phyloP scores from a whole-genome alignment of 148 eudicot species.

The Beta vulgaris region DNA sequence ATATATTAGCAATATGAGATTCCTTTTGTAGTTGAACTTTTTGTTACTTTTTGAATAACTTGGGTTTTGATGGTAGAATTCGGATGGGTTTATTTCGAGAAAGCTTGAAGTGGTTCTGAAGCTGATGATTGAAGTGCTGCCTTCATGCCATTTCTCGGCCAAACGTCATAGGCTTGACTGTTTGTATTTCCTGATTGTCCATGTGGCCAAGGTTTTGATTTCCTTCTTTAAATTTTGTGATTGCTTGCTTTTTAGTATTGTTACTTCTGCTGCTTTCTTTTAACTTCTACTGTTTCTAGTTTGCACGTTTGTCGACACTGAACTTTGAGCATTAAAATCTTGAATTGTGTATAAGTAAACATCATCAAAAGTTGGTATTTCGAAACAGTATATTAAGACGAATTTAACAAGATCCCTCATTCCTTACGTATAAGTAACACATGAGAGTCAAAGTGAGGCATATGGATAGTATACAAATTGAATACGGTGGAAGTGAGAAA shows the following conservation, averaged over 20 bases:
- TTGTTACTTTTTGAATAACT: slow-evolving; percentile 10
- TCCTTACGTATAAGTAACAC: no score
- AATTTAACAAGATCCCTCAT: no score
- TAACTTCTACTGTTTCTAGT: no score
- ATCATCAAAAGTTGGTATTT: no score
- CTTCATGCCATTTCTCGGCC: slow-evolving; percentile 86
- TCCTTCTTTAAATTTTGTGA: background rate
- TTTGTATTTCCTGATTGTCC: slow-evolving; percentile 68
- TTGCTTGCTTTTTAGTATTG: no score
- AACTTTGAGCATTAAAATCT: no score
- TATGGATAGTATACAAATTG: no score
- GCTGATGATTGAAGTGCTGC: slow-evolving; percentile 70
- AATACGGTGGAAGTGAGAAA: no score
- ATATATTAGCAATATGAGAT: background rate
- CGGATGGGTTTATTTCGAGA: slow-evolving; percentile 56
- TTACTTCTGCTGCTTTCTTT: no score
- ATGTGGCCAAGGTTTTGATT: slow-evolving; percentile 59
- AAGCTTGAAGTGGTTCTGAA: slow-evolving; percentile 57
- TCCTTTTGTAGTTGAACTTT: background rate
- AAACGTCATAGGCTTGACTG: slow-evolving; percentile 94
- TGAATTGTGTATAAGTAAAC: no score
- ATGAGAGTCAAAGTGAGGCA: background rate
- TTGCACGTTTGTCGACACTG: no score
- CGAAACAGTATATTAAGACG: no score
- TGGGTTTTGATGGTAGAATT: slow-evolving; percentile 39